Base-by-base conservation (phyloP, 495 filamentous ascomycete genomes). In the Penicillium canescens region DNA sequence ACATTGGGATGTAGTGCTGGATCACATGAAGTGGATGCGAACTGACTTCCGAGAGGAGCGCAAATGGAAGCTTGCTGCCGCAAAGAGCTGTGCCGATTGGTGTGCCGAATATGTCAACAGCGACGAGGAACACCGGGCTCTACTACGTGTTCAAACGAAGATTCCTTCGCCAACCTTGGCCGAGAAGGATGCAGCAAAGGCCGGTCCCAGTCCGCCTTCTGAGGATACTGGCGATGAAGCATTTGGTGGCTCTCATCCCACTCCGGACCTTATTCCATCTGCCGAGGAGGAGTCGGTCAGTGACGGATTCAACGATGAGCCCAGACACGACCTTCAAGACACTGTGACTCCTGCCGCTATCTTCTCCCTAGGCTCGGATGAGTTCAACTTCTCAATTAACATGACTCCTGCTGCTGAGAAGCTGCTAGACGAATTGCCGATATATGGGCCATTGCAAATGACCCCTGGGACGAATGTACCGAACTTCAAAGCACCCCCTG, bases 21-120 rank as follows among this genome's bases (percentile, higher is more conserved):
- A 90, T 56, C 90, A 98, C 71, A 89, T 92, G 82, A 96, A 91
- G 69, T 97, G 94, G 95, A 90, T 98, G 85, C 82, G 90, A 35
- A 96, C 90, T 2, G 94, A 98, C 73, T 98, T 98, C 61, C 80
- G 88, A 28, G 90, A 96, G 71, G 94, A 98, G 68, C 75, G 90
- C 24, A 96, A 95, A 66, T 96, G 90, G 91, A 97, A 97, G 68
- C 84, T 86, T 54, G 84, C 89, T 43, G 81, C 87, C 37, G 91
- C 92, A 3, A 83, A 82, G 46, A 86, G 85, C 46, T 77, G 92
- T 39, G 92, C 91, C 3, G 75, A 86, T 51, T 85, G 84, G 64
- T 97, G 92, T 70, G 87, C 88, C 1, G 86, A 91, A 60, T 97
- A 87, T 80, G 80, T 90, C 35, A 77, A 80, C 42, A 81, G 84